These are phyloP conservation scores for Betula pendula DNA, from an alignment of 306 rosid genomes.

Conservation along the genomic window DNA sequence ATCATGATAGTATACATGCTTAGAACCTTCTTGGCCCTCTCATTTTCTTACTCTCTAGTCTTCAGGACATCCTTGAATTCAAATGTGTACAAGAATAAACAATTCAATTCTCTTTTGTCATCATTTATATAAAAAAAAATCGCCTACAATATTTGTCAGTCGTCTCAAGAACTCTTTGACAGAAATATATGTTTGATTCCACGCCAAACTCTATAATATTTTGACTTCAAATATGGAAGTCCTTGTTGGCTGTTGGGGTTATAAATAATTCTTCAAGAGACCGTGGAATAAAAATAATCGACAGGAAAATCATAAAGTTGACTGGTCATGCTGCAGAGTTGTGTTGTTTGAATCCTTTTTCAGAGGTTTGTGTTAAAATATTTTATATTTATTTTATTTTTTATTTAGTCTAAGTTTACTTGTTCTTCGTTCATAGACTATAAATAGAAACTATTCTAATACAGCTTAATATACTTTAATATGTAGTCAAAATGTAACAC, in stretches of 20 bases:
- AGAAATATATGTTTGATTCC: constrained; percentile 13
- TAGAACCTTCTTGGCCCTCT: background rate
- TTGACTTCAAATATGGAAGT: constrained; percentile 33
- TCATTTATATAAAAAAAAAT: background rate
- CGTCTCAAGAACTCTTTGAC: background rate
- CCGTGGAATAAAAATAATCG: no score
- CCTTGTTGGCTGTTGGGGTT: constrained; percentile 19
- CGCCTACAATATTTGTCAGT: background rate
- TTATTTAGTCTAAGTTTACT: no score
- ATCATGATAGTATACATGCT: constrained; percentile 16
- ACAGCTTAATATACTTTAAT: no score
- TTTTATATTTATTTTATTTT: no score
- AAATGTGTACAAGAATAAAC: background rate
- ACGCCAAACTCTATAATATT: constrained; percentile 11
- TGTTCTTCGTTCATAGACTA: no score
- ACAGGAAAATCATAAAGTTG: constrained; percentile 23
- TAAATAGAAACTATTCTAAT: no score
- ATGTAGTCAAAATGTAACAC: no score
- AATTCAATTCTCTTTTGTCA: no score
- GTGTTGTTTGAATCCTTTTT: constrained; percentile 1
- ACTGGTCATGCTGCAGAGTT: constrained; percentile 20
- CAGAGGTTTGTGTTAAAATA: no score
- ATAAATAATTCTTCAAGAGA: background rate
- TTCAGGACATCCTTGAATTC: constrained; percentile 8
- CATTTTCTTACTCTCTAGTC: constrained; percentile 13